Evolutionary conservation across 371 early-diverging fungal genomes (phyloP).

Genomic region (Blastocladiella emersonii): DNA sequence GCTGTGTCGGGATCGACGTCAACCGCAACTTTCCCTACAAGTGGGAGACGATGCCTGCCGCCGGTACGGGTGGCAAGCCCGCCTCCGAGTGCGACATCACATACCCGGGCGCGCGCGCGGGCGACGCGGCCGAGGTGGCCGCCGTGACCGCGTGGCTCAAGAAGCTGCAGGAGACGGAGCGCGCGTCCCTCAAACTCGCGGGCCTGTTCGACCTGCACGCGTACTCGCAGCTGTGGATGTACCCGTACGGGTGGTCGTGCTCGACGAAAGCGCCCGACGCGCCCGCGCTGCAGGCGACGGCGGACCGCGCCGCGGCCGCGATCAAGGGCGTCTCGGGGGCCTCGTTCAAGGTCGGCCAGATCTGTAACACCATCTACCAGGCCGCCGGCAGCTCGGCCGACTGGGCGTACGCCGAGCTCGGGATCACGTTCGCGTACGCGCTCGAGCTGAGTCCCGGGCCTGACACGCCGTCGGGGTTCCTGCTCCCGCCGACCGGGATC

Average conservation of each 20-base stretch:
- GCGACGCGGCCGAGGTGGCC: constrained; percentile 23
- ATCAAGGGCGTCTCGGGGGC: constrained; percentile 27
- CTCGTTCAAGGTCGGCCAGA: constrained; percentile 30
- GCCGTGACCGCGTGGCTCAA: constrained; percentile 29
- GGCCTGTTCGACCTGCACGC: constrained; percentile 40
- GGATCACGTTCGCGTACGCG: constrained; percentile 34
- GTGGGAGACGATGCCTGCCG: constrained; percentile 14
- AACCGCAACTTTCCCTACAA: constrained; percentile 24
- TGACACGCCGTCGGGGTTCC: constrained; percentile 34
- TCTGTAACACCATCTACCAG: constrained; percentile 38
- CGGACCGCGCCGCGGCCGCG: constrained; percentile 14
- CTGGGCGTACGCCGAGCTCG: constrained; percentile 27
- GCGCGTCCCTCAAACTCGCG: constrained; percentile 5
- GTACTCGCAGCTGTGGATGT: constrained; percentile 39
- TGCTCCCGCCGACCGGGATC: constrained; percentile 33
- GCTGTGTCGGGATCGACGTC: constrained; percentile 23
- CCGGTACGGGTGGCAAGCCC: constrained; percentile 14
- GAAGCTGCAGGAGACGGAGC: constrained; percentile 13
- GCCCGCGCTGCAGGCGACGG: not conserved
- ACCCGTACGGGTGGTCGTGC: constrained; percentile 8
- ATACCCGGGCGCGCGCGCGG: constrained; percentile 23
- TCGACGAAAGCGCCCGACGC: constrained; percentile 1
- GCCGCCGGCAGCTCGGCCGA: constrained; percentile 29
- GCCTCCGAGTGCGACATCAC: constrained; percentile 23
- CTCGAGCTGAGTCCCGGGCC: constrained; percentile 28